Evolutionary conservation across 495 filamentous ascomycete genomes (phyloP).

Genomic region (Cenococcum geophilum): DNA sequence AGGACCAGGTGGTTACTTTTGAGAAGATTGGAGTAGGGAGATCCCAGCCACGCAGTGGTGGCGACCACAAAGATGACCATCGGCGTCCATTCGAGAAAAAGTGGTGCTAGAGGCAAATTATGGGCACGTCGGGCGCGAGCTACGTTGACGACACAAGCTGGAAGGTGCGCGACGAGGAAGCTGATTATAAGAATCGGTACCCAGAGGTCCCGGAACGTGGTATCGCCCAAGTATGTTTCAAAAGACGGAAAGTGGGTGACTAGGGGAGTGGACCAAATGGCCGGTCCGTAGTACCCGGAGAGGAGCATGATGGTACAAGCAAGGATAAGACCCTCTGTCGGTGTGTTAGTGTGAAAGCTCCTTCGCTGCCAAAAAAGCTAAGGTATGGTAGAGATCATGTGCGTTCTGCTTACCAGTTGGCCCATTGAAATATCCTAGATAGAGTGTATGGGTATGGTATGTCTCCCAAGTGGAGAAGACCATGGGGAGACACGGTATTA

Average conservation of each 20-base stretch:
- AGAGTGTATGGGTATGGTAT: constrained; percentile 95
- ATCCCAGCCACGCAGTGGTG: constrained; percentile 78
- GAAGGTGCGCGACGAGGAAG: constrained; percentile 76
- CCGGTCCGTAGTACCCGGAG: constrained; percentile 80
- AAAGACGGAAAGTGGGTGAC: constrained; percentile 28
- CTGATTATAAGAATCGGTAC: constrained; percentile 64
- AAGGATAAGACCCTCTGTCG: constrained; percentile 77
- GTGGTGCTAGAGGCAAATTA: constrained; percentile 68
- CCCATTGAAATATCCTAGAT: constrained; percentile 94
- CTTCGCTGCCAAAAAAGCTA: neutral
- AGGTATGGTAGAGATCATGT: neutral
- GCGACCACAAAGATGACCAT: constrained; percentile 72
- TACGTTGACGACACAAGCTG: constrained; percentile 74
- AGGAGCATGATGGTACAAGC: constrained; percentile 78
- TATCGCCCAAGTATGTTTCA: constrained; percentile 14
- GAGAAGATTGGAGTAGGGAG: constrained; percentile 73
- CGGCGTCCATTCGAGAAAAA: constrained; percentile 92
- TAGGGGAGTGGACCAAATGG: constrained; percentile 76
- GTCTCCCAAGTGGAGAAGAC: constrained; percentile 99
- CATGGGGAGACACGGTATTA: constrained; percentile 91
- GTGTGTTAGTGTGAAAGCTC: constrained; percentile 10
- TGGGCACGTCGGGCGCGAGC: constrained; percentile 63
- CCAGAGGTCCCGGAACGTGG: constrained; percentile 79
- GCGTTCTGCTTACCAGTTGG: constrained; percentile 54
- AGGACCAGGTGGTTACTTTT: constrained; percentile 78